phyloP scores from a whole-genome alignment of 805 yeast species.

The Sugiyamaella smithiae region DNA sequence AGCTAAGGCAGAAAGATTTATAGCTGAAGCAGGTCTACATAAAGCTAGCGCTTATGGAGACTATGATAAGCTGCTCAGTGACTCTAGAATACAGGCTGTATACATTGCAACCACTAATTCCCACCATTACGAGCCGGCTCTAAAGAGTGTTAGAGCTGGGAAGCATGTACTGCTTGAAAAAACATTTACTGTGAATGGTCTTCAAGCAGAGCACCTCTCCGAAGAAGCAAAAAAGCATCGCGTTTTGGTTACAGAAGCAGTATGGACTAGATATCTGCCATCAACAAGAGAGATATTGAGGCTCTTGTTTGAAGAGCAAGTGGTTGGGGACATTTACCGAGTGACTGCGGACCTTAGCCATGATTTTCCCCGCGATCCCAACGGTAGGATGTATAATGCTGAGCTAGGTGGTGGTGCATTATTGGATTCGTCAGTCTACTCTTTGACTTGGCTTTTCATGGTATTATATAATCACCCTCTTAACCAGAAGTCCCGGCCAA shows the following conservation, averaged over 20 bases:
- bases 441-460: constrained; percentile 40
- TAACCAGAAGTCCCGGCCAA: constrained; percentile 19
- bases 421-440: constrained; percentile 54
- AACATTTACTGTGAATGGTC: constrained; percentile 48
- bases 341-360: constrained; percentile 43
- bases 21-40: background rate
- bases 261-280: constrained; percentile 44
- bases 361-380: constrained; percentile 34
- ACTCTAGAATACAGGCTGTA: constrained; percentile 43
- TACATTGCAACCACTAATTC: constrained; percentile 54
- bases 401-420: constrained; percentile 55
- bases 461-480: constrained; percentile 21
- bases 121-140: constrained; percentile 46
- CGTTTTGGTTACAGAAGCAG: constrained; percentile 55
- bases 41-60: constrained; percentile 16
- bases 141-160: constrained; percentile 42
- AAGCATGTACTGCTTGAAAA: constrained; percentile 56
- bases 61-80: constrained; percentile 43
- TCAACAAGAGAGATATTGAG: constrained; percentile 36
- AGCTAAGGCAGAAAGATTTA: constrained; percentile 22
- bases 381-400: constrained; percentile 32
- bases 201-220: constrained; percentile 43
- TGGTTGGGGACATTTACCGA: constrained; percentile 47
- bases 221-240: constrained; percentile 43
- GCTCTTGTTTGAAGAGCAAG: constrained; percentile 39